phyloP scores from a whole-genome alignment of 768 basidiomycete genomes.

The Boletus huronensis region DNA sequence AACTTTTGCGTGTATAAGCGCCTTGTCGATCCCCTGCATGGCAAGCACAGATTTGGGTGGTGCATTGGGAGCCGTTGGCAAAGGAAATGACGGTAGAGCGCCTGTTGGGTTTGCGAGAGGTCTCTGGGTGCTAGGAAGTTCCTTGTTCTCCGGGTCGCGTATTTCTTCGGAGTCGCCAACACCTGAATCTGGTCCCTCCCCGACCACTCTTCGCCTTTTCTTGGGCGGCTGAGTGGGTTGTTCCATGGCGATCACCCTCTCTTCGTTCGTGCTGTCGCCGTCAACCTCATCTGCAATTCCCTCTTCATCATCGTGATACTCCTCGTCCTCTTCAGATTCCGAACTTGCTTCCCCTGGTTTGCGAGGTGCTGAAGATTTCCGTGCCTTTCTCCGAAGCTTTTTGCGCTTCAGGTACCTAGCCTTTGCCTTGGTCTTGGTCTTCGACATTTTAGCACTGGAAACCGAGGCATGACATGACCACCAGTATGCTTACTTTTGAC shows the following conservation, averaged over 20 bases:
- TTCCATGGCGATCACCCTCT: conserved; percentile 4
- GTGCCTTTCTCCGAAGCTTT: conserved; percentile 58
- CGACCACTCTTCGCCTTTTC: conserved; percentile 43
- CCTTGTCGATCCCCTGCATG: conserved; percentile 75
- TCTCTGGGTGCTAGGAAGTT: not conserved
- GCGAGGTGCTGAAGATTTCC: conserved; percentile 31
- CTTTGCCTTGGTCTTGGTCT: conserved; percentile 71
- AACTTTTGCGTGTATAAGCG: conserved; percentile 64
- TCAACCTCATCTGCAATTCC: conserved; percentile 19
- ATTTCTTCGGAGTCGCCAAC: not conserved
- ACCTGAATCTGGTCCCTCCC: conserved; percentile 22
- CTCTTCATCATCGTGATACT: conserved; percentile 12
- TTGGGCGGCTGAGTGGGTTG: conserved; percentile 31
- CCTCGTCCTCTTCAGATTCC: conserved; percentile 25
- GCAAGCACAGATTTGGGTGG: conserved; percentile 71
- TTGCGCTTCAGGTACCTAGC: conserved; percentile 71
- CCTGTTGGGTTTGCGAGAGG: conserved; percentile 22
- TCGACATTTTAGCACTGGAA: not conserved
- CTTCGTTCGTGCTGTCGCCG: conserved; percentile 6
- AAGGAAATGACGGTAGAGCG: conserved; percentile 64
- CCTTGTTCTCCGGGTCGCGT: not conserved
- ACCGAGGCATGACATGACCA: not conserved
- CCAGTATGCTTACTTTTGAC: conserved; percentile 20
- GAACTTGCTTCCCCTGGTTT: conserved; percentile 23
- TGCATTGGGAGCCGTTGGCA: conserved; percentile 60